A percentile compares a stretch with the other conserved stretches of the same genome.
Evolutionary conservation across 176 grass and related monocot species (phyloP).

Genomic region (Melocanna baccifera): DNA sequence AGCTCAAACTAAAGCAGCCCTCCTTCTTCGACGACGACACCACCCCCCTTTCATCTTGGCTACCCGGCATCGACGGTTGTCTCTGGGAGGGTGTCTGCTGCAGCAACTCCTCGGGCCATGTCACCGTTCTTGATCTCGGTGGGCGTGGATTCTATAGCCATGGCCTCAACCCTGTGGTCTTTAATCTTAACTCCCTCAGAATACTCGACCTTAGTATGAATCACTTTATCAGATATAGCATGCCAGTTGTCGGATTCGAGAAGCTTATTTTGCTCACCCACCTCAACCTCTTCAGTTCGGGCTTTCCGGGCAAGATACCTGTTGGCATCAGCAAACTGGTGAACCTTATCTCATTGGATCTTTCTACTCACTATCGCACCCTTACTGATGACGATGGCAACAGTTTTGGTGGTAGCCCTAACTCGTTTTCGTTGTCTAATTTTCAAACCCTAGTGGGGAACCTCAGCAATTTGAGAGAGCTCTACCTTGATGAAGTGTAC

Average conservation of each 20-base stretch:
- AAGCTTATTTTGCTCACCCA: not conserved
- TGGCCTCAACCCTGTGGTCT: not conserved
- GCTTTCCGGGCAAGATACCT: not conserved
- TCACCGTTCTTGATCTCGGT: not conserved
- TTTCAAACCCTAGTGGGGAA: no score
- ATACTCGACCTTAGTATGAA: constrained; percentile 14
- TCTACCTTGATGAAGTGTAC: not conserved
- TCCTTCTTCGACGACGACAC: not conserved
- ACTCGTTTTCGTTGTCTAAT: no score
- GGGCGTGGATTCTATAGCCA: not conserved
- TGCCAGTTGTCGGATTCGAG: not conserved
- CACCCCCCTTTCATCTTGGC: no score
- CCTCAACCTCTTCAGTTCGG: constrained; percentile 15
- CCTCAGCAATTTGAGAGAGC: not conserved
- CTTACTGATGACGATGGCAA: no score
- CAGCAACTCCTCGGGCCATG: not conserved
- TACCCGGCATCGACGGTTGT: no score
- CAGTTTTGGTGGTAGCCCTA: no score
- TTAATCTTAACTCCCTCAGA: not conserved
- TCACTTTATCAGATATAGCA: not conserved
- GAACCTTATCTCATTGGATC: no score
- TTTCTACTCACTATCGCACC: no score
- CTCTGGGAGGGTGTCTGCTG: constrained; percentile 19
- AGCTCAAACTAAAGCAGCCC: not conserved
- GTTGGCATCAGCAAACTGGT: no score